Base-by-base conservation (phyloP, 495 filamentous ascomycete species). In the Penicillium alfredii region DNA sequence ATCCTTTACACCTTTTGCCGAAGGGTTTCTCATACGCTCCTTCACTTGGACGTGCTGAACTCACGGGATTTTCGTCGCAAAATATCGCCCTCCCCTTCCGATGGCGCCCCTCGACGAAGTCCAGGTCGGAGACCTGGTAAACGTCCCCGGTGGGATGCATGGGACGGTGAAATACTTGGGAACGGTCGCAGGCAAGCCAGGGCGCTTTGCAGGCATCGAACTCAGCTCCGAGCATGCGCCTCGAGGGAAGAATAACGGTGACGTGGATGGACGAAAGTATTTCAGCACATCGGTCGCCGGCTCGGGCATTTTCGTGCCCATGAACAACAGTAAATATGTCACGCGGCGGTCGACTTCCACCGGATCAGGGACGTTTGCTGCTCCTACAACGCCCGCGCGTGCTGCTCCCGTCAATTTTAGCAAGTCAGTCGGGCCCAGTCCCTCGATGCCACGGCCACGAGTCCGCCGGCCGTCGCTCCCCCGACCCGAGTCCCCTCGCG, bases 201-300 rank as follows among this genome's bases (percentile, higher is more conserved):
- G 92, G 24, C 73, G 76, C 8, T 99, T 97, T 69, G 88, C 84
- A 16, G 92, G 92, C n/a, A 86, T 99, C 28, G 93, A 99, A 58
- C 67, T 99, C 42, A 80, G 83, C 46, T 65, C 74, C 34, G 86
- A 93, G 44, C 88, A 78, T 56, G 81, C 90, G 28, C 59, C 70
- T 21, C 76, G 85, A 52, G 92, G 92, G 20, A 98, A 99, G 69
- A 99, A 99, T 55, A 90, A 73, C 49, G 92, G 92, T 22, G 90
- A 94, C 65, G 93, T 99, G 30, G 92, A 99, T 44, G 93, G 92
- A 15, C 56, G 55, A 25, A 62, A 60, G 29, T 98, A 98, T 64
- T 98, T 98, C 55, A 73, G 70, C 3, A 94, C 93, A 6, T 73
- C 77, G 2, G 63, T 78, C 22, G 74, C 82, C 8, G 86, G 86